Conservation (phyloP, 2,329 filamentous ascomycete genomes). For the Phyllosticta capitalensis region DNA sequence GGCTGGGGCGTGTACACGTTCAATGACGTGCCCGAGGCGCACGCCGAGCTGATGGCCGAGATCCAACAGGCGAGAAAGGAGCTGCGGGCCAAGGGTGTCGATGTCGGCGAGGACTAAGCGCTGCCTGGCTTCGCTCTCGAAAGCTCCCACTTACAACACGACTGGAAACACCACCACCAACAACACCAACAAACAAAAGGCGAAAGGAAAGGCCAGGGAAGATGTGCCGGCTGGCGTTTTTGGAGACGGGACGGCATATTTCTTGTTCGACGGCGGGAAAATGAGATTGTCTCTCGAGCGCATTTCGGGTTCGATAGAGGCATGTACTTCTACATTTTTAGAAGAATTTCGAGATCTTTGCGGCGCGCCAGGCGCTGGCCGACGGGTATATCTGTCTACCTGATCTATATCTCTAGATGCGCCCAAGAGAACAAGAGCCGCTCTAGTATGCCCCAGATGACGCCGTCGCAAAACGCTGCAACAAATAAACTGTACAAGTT, state of each 20-base stretch:
- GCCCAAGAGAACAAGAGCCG: not conserved
- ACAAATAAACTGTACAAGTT: not conserved
- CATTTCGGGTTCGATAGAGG: not conserved
- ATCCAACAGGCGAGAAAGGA: slow-evolving; percentile 69
- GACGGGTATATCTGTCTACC: not conserved
- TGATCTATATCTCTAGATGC: not conserved
- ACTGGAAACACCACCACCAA: not conserved
- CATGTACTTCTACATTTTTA: not conserved
- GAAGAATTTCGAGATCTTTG: not conserved
- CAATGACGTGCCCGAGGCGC: slow-evolving; percentile 87
- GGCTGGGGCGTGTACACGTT: slow-evolving; percentile 92
- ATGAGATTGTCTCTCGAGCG: not conserved
- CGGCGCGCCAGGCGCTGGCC: not conserved
- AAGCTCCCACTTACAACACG: not conserved
- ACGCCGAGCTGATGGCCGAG: slow-evolving; percentile 79
- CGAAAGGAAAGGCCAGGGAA: not conserved
- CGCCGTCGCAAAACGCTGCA: not conserved
- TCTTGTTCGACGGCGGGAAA: not conserved
- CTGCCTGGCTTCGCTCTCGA: not conserved
- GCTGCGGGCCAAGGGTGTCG: slow-evolving; percentile 63
- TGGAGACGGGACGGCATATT: not conserved
- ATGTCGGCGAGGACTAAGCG: slow-evolving; percentile 52
- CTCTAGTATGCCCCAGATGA: not conserved
- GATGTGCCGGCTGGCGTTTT: slow-evolving; percentile 1
- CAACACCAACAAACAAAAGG: not conserved